Evolutionary conservation across 1,284 basidiomycete species (phyloP).

Genomic region (Tilletiopsis washingtonensis): DNA sequence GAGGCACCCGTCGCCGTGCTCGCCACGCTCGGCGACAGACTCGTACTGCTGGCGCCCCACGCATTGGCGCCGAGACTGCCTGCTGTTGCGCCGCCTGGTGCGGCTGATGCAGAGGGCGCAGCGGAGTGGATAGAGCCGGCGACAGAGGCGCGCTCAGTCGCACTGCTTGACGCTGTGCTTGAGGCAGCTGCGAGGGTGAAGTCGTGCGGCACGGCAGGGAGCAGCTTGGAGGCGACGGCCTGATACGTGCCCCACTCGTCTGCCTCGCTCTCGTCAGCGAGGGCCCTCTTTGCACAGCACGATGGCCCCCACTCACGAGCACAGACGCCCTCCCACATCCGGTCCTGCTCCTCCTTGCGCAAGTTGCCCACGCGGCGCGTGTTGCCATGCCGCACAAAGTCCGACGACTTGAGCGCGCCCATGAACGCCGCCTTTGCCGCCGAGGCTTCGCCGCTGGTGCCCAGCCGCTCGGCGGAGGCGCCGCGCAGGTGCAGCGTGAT

Average conservation of each 20-base stretch:
- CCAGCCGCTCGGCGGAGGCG: constrained; percentile 16
- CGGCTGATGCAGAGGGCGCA: not conserved
- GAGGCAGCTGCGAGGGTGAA: constrained; percentile 1
- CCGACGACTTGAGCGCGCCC: constrained; percentile 40
- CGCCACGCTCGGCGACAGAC: not conserved
- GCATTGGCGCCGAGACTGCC: not conserved
- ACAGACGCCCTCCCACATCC: constrained; percentile 32
- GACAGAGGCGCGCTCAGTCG: not conserved
- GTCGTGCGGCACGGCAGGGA: constrained; percentile 39
- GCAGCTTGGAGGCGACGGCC: constrained; percentile 76
- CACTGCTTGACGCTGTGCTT: not conserved
- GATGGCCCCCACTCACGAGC: constrained; percentile 5
- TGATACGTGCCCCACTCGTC: constrained; percentile 93
- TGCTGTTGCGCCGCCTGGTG: not conserved
- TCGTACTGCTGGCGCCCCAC: constrained; percentile 4
- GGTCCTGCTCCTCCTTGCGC: constrained; percentile 32
- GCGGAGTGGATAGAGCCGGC: not conserved
- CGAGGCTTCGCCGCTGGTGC: constrained; percentile 26
- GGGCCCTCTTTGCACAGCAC: too few relatives aligned
- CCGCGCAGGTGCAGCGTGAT: not conserved
- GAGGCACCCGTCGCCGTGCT: not conserved
- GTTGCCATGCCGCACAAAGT: constrained; percentile 37
- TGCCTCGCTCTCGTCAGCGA: constrained; percentile 35
- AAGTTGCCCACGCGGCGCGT: constrained; percentile 34
- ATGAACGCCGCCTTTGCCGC: constrained; percentile 26